These are phyloP conservation scores for Neofusicoccum cordaticola DNA, from an alignment of 2,329 filamentous ascomycete genomes.

Conservation along the genomic window DNA sequence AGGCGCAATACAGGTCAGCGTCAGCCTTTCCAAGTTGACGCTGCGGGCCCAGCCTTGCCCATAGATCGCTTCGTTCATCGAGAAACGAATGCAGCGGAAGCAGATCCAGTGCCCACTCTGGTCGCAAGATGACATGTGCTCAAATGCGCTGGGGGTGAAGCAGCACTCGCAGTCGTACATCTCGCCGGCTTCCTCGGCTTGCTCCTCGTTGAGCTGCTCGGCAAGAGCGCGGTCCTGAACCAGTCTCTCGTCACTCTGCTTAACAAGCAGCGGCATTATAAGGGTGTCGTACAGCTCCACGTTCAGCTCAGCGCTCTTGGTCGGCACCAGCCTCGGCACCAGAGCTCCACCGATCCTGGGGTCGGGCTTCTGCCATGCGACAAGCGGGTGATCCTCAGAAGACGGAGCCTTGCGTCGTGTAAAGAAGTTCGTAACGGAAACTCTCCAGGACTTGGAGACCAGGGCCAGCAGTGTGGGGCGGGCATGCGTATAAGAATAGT, in stretches of 20 bases:
- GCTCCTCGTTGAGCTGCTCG: constrained; percentile 45
- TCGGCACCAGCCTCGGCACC: constrained; percentile 62
- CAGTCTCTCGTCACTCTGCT: constrained; percentile 39
- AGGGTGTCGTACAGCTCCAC: constrained; percentile 48
- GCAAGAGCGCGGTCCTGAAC: constrained; percentile 43
- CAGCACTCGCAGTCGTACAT: constrained; percentile 74
- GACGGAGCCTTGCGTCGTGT: constrained; percentile 59
- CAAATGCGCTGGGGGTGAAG: constrained; percentile 67
- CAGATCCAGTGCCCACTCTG: constrained; percentile 70
- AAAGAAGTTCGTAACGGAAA: constrained; percentile 69
- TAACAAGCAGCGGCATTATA: constrained; percentile 42
- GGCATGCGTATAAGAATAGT: constrained; percentile 73
- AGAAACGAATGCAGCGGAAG: constrained; percentile 76
- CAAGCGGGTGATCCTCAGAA: constrained; percentile 58
- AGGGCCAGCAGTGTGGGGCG: constrained; percentile 67
- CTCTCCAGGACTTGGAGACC: constrained; percentile 73
- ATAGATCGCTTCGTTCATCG: constrained; percentile 83
- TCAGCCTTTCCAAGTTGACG: constrained; percentile 69
- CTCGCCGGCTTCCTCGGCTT: constrained; percentile 47
- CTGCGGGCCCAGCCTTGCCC: constrained; percentile 87
- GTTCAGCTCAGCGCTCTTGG: constrained; percentile 58
- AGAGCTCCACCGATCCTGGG: constrained; percentile 52
- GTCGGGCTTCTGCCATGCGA: constrained; percentile 46
- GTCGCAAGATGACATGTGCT: constrained; percentile 72
- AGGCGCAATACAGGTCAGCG: constrained; percentile 79